A percentile compares a stretch with the other conserved stretches of the same genome.
Conservation (phyloP, 1,284 basidiomycete genomes). For the Rhodotorula sp. region DNA sequence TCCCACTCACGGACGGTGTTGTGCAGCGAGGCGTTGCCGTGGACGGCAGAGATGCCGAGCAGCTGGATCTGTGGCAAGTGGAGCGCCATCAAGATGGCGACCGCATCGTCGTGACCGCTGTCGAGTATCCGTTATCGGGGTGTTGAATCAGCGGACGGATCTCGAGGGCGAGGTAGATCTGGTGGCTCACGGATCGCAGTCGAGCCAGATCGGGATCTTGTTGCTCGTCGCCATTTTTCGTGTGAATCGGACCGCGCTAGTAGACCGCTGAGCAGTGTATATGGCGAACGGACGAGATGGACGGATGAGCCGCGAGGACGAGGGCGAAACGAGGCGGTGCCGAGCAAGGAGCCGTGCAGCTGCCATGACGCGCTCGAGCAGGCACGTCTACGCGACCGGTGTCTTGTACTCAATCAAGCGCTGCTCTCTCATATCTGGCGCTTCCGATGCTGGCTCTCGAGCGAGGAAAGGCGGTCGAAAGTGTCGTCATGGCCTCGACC, state of each 20-base stretch:
- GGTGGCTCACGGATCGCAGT: conserved; percentile 26
- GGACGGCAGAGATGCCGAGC: conserved; percentile 76
- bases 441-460: neutral
- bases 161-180: neutral
- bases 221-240: neutral
- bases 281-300: neutral
- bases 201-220: conserved; percentile 30
- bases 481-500: neutral
- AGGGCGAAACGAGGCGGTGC: neutral
- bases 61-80: conserved; percentile 63
- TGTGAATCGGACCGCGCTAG: too few species aligned
- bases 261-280: neutral
- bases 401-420: too few species aligned
- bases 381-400: too few species aligned
- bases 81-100: conserved; percentile 70
- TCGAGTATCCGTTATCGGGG: neutral
- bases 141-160: neutral
- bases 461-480: neutral
- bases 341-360: neutral
- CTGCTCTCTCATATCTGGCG: too few species aligned
- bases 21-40: conserved; percentile 67
- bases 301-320: neutral
- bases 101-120: conserved; percentile 75
- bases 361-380: neutral
- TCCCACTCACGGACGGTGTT: conserved; percentile 54